Percentiles rank a stretch among this genome's conserved stretches.
Evolutionary conservation across 169 alveolate species (phyloP).

Genomic region (Eimeria tenella): DNA sequence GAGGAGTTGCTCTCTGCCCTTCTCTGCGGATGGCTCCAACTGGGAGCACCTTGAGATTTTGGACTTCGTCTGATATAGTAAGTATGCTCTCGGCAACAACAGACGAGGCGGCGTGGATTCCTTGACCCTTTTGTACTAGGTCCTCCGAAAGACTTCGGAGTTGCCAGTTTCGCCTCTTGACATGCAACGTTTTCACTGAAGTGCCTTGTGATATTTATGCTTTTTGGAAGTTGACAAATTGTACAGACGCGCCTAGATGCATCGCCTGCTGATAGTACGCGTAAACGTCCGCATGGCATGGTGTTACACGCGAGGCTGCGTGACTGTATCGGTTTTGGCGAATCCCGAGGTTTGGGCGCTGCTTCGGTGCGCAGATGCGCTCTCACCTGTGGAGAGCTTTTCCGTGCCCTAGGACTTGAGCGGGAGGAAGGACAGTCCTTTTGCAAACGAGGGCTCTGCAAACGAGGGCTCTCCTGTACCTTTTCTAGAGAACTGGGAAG

Average conservation of each 20-base stretch:
- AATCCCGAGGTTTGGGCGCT: not conserved
- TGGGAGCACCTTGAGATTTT: not conserved
- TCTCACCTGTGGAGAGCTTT: not conserved
- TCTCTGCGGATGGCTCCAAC: not conserved
- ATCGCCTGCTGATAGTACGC: slow-evolving; percentile 49
- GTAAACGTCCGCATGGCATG: not conserved
- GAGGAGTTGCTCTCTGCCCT: no score
- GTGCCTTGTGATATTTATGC: not conserved
- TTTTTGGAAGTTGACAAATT: slow-evolving; percentile 42
- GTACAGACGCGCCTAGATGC: slow-evolving; percentile 52
- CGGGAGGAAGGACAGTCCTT: not conserved
- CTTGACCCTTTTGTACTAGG: not conserved
- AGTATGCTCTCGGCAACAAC: not conserved
- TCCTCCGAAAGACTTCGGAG: not conserved
- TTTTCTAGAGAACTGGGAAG: not conserved
- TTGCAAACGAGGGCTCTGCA: not conserved
- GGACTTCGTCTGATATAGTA: slow-evolving; percentile 34
- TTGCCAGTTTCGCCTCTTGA: not conserved
- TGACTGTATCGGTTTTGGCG: not conserved
- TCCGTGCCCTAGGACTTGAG: slow-evolving; percentile 10
- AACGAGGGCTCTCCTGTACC: not conserved
- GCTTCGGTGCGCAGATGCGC: not conserved
- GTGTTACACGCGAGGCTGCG: not conserved
- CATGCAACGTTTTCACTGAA: not conserved
- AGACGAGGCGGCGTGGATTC: not conserved